Evolutionary conservation across 129 eudicot species (phyloP).

Genomic region (carrot (Daucus carota)): DNA sequence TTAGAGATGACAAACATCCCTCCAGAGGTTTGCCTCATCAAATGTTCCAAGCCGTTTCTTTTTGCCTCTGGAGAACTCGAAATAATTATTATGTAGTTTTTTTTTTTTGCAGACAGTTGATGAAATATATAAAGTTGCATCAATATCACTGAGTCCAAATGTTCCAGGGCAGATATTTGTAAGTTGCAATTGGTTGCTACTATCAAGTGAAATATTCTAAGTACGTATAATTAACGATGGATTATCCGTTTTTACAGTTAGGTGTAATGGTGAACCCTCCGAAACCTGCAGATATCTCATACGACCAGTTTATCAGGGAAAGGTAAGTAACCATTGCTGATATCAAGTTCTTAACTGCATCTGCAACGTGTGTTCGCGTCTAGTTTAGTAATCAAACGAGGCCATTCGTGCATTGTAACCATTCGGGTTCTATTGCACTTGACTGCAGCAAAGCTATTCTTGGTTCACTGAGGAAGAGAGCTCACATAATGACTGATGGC

Average conservation of each 20-base stretch:
- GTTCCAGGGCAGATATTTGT: conserved; percentile 6
- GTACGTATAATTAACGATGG: no score
- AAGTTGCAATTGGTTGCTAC: neutral
- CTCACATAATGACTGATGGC: conserved; percentile 2
- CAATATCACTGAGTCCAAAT: conserved; percentile 1
- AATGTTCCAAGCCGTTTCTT: neutral
- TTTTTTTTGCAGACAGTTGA: neutral
- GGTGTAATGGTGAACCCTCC: conserved; percentile 5
- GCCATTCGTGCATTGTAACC: neutral
- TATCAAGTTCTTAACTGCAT: neutral
- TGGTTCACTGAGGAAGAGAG: conserved; percentile 2
- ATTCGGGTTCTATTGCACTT: neutral
- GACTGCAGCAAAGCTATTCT: conserved; percentile 5
- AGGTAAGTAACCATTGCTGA: conserved; percentile 6
- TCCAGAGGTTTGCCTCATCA: neutral
- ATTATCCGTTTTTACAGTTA: neutral
- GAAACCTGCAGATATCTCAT: conserved; percentile 1
- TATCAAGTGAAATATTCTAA: neutral
- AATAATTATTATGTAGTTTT: no score
- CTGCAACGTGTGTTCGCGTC: neutral
- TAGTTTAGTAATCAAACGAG: neutral
- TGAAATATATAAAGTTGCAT: conserved; percentile 6
- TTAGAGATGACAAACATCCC: conserved; percentile 3
- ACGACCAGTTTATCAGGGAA: neutral
- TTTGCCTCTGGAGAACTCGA: no score